Percentiles rank a stretch among this genome's conserved stretches.
Evolutionary conservation across 495 filamentous ascomycete species (phyloP).

Genomic region (Neurospora sp.): DNA sequence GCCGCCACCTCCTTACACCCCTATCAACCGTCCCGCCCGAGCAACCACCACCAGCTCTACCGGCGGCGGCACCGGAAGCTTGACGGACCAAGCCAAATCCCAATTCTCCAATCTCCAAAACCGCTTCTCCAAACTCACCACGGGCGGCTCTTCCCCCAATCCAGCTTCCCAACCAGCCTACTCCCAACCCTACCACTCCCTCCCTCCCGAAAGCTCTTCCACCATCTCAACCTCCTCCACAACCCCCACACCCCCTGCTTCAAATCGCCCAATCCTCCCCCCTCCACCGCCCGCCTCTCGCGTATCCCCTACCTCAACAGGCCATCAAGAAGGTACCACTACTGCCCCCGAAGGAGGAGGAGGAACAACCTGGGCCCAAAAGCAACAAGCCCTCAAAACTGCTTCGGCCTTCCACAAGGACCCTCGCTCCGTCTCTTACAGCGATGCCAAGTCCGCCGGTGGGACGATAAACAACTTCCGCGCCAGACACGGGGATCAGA

Average conservation of each 20-base stretch:
- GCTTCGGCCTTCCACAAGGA: conserved; percentile 44
- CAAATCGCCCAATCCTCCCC: not conserved
- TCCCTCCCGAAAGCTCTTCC: not conserved
- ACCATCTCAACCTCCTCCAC: not conserved
- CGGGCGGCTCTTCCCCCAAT: not conserved
- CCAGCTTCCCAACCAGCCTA: not conserved
- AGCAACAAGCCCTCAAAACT: conserved; percentile 50
- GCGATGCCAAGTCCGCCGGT: conserved; percentile 44
- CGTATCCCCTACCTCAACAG: not conserved
- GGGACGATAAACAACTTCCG: conserved; percentile 63
- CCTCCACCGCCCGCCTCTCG: not conserved
- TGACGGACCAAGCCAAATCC: not conserved
- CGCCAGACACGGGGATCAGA: conserved; percentile 61
- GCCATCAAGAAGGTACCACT: not conserved
- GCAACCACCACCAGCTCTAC: conserved; percentile 7
- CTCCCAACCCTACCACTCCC: not conserved
- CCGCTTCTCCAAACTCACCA: conserved; percentile 50
- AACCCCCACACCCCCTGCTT: not conserved
- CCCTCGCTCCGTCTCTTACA: conserved; percentile 46
- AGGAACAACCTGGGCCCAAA: conserved; percentile 53
- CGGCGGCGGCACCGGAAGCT: not conserved
- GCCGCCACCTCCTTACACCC: not conserved
- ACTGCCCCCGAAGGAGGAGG: conserved; percentile 15
- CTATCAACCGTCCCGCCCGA: conserved; percentile 5
- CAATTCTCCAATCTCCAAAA: conserved; percentile 54